These are phyloP conservation scores for Penicillium dipodomyicola DNA, from an alignment of 495 filamentous ascomycete genomes.

Conservation along the genomic window DNA sequence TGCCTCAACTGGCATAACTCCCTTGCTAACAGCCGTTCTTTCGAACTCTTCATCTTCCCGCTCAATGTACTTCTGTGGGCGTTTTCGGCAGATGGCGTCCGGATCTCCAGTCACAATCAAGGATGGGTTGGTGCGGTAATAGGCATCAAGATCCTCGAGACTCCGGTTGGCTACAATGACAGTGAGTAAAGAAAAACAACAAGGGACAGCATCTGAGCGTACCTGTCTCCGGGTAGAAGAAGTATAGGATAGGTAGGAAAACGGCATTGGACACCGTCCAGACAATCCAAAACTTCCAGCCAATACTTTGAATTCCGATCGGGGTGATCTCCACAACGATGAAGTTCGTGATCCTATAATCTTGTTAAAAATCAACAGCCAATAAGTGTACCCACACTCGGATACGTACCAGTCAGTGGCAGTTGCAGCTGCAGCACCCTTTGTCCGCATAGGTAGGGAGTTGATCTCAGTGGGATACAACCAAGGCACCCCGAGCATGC, in stretches of 20 bases:
- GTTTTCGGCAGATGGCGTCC: conserved; percentile 1
- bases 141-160: conserved; percentile 46
- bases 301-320: conserved; percentile 53
- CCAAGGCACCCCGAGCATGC: conserved; percentile 58
- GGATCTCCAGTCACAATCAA: conserved; percentile 23
- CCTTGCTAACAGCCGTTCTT: background rate
- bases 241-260: conserved; percentile 60
- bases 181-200: conserved; percentile 16
- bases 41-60: conserved; percentile 1
- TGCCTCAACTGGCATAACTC: background rate
- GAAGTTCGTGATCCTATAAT: conserved; percentile 52
- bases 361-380: background rate
- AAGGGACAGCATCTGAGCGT: background rate
- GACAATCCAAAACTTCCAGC: conserved; percentile 61
- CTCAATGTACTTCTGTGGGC: conserved; percentile 2
- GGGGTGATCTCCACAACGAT: conserved; percentile 61
- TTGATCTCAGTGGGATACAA: conserved; percentile 65
- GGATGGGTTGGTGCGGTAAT: conserved; percentile 43
- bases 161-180: conserved; percentile 36
- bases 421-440: conserved; percentile 57
- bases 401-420: conserved; percentile 55
- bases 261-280: conserved; percentile 56
- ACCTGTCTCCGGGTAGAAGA: conserved; percentile 62
- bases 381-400: background rate
- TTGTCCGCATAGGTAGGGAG: conserved; percentile 54